Evolutionary conservation across 306 rosid species (phyloP).

Genomic region (Fragaria nilgerrensis): DNA sequence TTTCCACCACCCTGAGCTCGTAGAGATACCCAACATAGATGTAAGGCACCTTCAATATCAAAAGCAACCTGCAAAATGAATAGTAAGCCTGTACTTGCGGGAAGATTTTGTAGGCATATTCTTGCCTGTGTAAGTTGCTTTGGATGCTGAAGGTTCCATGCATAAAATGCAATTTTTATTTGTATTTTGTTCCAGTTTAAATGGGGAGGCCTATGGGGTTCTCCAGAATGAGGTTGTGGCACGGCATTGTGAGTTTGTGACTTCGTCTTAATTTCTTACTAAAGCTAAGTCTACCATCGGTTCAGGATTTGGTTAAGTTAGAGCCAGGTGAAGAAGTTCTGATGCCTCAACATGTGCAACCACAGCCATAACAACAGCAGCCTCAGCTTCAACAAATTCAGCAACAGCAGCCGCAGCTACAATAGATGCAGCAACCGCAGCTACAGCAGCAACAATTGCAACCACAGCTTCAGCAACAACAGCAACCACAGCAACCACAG

Average conservation of each 20-base stretch:
- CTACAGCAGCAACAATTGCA: slow-evolving; percentile 16
- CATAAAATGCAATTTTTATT: not conserved
- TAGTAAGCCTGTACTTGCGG: not conserved
- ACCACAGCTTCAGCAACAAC: not conserved
- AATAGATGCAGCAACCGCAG: too few species aligned
- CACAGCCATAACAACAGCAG: slow-evolving; percentile 2
- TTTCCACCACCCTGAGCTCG: slow-evolving; percentile 38
- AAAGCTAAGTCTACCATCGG: slow-evolving; percentile 24
- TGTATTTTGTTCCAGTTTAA: not conserved
- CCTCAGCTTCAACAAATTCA: slow-evolving; percentile 30
- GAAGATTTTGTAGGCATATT: not conserved
- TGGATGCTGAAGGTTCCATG: slow-evolving; percentile 16
- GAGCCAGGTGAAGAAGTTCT: slow-evolving; percentile 60
- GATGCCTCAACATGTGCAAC: slow-evolving; percentile 11
- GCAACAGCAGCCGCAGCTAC: slow-evolving; percentile 21
- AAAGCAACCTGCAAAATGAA: slow-evolving; percentile 9
- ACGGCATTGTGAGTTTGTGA: slow-evolving; percentile 11
- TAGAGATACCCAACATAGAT: slow-evolving; percentile 15
- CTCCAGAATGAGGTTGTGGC: slow-evolving; percentile 18
- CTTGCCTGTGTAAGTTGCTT: slow-evolving; percentile 2
- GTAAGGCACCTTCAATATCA: slow-evolving; percentile 9
- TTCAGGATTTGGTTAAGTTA: slow-evolving; percentile 90
- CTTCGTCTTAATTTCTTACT: slow-evolving; percentile 17
- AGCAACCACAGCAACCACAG: slow-evolving; percentile 19
- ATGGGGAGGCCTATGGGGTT: slow-evolving; percentile 11